A percentile compares a stretch with the other conserved stretches of the same genome.
Evolutionary conservation across 2,329 filamentous ascomycete genomes (phyloP).

Genomic region (Bipolaris victoriae): DNA sequence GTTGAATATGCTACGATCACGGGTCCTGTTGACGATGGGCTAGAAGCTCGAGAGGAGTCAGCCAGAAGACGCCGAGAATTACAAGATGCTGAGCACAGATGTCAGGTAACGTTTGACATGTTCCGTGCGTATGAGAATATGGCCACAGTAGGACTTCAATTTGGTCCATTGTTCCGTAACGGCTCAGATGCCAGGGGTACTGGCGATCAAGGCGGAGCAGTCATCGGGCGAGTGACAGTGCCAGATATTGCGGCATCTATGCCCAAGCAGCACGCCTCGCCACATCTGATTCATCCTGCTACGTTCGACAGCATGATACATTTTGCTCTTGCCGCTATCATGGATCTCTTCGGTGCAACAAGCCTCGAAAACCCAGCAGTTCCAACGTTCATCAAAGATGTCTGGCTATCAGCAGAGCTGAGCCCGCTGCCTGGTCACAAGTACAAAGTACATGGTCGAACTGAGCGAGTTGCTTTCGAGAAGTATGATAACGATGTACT

Average conservation of each 20-base stretch:
- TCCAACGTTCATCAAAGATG: conserved; percentile 1
- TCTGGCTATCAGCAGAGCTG: conserved; percentile 1
- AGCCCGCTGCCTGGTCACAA: neutral
- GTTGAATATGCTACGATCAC: conserved; percentile 1
- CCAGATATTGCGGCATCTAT: conserved; percentile 1
- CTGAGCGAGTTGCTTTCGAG: conserved; percentile 4
- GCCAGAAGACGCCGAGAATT: neutral
- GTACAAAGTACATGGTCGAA: conserved; percentile 2
- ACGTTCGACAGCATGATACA: conserved; percentile 6
- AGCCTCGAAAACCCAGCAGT: conserved; percentile 1
- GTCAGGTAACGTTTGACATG: conserved; percentile 1
- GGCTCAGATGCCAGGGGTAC: conserved; percentile 1
- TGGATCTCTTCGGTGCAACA: conserved; percentile 5
- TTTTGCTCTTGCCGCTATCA: conserved; percentile 2
- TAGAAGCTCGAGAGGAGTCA: conserved; percentile 1
- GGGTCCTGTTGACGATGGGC: neutral
- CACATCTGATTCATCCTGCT: conserved; percentile 4
- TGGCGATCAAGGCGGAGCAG: conserved; percentile 2
- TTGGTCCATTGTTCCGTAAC: conserved; percentile 1
- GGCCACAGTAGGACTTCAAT: conserved; percentile 2
- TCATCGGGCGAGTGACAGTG: conserved; percentile 1
- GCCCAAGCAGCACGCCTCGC: neutral
- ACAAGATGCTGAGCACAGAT: conserved; percentile 1
- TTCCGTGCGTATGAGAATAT: conserved; percentile 4
- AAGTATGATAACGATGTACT: conserved; percentile 5